Evolutionary conservation across 108 stramenopile genomes (phyloP).

Genomic region (Cylindrotheca fusiformis): DNA sequence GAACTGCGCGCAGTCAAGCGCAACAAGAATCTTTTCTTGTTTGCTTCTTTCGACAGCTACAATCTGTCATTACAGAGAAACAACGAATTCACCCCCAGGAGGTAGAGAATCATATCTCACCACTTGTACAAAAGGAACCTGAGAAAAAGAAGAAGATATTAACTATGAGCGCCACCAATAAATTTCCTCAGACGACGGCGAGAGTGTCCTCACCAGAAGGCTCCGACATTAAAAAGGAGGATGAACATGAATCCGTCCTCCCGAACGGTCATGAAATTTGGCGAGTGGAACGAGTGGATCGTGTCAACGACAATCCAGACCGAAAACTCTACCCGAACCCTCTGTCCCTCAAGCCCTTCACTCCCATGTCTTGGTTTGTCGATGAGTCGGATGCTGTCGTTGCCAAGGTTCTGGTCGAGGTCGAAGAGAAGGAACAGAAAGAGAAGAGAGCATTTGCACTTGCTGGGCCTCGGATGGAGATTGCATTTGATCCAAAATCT

Average conservation of each 20-base stretch:
- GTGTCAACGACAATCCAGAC: not conserved
- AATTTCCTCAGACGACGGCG: not conserved
- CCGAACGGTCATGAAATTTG: not conserved
- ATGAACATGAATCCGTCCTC: no score
- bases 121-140: not conserved
- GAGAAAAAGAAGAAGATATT: no score
- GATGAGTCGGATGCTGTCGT: not conserved
- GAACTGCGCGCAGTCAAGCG: no score
- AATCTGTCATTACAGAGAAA: no score
- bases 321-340: not conserved
- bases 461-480: slow-evolving; percentile 67
- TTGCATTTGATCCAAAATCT: slow-evolving; percentile 85
- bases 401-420: not conserved
- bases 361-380: not conserved
- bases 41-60: no score
- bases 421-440: not conserved
- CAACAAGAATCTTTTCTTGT: no score
- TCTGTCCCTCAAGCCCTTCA: not conserved
- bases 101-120: not conserved
- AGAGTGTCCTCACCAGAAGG: not conserved
- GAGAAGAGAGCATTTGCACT: slow-evolving; percentile 49
- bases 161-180: not conserved
- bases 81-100: not conserved
- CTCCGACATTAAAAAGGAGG: no score
- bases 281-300: not conserved